Evolutionary conservation across 2,329 filamentous ascomycete species (phyloP).

Genomic region (Gnomoniopsis smithogilvyi): DNA sequence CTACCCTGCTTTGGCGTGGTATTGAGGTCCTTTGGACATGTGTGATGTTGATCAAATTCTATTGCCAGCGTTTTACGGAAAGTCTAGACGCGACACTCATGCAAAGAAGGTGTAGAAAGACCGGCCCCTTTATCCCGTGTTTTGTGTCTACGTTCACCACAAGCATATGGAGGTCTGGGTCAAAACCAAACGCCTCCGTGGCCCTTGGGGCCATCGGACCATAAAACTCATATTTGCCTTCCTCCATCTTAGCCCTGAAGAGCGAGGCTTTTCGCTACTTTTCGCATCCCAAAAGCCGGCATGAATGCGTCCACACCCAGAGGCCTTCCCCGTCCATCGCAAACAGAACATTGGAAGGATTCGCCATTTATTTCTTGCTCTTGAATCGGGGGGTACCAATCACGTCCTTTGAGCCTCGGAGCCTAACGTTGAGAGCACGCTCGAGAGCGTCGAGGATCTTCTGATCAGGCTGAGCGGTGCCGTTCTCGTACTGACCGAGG

Average conservation of each 20-base stretch:
- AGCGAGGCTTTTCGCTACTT: too few relatives aligned
- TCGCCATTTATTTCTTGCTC: conserved; percentile 32
- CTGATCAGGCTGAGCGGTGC: conserved; percentile 75
- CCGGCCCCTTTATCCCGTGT: neutral
- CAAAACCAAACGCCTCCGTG: neutral
- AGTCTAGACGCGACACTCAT: conserved; percentile 12
- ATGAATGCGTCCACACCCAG: neutral
- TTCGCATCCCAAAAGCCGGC: too few relatives aligned
- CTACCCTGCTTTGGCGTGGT: too few relatives aligned
- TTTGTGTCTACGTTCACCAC: neutral
- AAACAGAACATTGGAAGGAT: neutral
- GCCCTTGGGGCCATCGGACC: neutral
- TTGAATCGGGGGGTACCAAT: conserved; percentile 72
- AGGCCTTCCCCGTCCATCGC: neutral
- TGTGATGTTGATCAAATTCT: conserved; percentile 10
- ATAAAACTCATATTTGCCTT: neutral
- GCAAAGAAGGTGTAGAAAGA: neutral
- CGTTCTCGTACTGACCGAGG: conserved; percentile 83
- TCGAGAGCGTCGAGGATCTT: conserved; percentile 77
- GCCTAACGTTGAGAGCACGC: conserved; percentile 80
- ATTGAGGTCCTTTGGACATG: neutral
- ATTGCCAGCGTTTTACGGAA: conserved; percentile 14
- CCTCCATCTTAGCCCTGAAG: neutral
- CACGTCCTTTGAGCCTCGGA: conserved; percentile 75
- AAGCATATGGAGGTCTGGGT: neutral